phyloP scores from a whole-genome alignment of 2,329 filamentous ascomycete genomes.

The Paracoccidioides lutzii region DNA sequence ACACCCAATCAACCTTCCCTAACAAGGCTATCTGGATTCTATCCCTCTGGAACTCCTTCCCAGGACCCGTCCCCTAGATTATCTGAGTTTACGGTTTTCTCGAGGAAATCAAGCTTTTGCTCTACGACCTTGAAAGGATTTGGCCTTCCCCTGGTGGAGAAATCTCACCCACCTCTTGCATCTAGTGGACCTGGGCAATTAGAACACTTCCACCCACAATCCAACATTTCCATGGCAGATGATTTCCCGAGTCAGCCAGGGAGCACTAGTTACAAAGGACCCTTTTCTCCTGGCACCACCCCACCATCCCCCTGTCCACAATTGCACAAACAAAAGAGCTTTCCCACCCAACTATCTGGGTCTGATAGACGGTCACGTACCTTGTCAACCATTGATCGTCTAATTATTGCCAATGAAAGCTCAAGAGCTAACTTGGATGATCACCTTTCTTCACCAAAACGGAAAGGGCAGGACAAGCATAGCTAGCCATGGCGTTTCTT shows the following conservation, averaged over 20 bases:
- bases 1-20: background rate
- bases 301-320: background rate
- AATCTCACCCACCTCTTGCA: background rate
- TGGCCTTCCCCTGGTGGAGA: background rate
- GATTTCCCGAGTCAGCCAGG: background rate
- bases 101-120: background rate
- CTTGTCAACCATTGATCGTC: background rate
- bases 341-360: background rate
- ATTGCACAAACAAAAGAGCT: background rate
- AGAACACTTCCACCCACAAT: background rate
- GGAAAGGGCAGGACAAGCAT: background rate
- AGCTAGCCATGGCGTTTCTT: background rate
- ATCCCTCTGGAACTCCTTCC: background rate
- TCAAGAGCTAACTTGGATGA: background rate
- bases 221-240: background rate
- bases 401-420: background rate
- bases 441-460: background rate
- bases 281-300: background rate
- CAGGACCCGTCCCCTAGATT: background rate
- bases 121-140: background rate
- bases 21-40: background rate
- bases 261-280: background rate
- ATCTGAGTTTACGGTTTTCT: background rate
- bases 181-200: background rate
- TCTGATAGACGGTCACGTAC: background rate